Evolutionary conservation across 208 protist species (phyloP).

Genomic region (Acanthamoeba royreba): DNA sequence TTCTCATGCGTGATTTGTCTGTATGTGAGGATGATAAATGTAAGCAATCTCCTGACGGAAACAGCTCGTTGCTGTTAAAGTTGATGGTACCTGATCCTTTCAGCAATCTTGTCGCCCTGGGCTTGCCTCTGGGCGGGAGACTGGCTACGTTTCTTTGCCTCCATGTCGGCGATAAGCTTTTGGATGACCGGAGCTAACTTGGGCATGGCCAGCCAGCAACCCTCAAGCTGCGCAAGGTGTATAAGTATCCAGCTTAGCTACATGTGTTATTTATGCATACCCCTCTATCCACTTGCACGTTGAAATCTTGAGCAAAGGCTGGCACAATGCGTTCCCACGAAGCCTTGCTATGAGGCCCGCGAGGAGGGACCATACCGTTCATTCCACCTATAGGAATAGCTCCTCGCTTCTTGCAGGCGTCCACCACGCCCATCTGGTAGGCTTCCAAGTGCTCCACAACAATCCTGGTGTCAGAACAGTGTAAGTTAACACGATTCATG

Average conservation of each 20-base stretch:
- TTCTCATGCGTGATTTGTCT: constrained; percentile 37
- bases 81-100: not conserved
- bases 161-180: constrained; percentile 30
- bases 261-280: no score
- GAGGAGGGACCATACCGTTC: constrained; percentile 28
- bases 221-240: not conserved
- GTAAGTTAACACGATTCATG: not conserved
- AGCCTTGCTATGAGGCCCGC: not conserved
- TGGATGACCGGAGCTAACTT: constrained; percentile 12
- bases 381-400: constrained; percentile 37
- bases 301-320: constrained; percentile 20
- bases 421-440: constrained; percentile 36
- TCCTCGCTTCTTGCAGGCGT: not conserved
- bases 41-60: no score
- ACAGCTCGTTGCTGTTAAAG: not conserved
- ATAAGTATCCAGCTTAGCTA: no score
- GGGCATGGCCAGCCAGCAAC: constrained; percentile 6
- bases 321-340: not conserved
- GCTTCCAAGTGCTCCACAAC: constrained; percentile 42
- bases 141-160: not conserved
- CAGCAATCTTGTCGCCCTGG: not conserved
- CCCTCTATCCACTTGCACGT: not conserved
- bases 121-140: not conserved
- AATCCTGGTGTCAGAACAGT: not conserved
- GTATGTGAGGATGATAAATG: not conserved